Evolutionary conservation across 2,329 filamentous ascomycete species (phyloP), one percentile per base, ranked within the genome.

Genomic region (Cladosporium sp.): DNA sequence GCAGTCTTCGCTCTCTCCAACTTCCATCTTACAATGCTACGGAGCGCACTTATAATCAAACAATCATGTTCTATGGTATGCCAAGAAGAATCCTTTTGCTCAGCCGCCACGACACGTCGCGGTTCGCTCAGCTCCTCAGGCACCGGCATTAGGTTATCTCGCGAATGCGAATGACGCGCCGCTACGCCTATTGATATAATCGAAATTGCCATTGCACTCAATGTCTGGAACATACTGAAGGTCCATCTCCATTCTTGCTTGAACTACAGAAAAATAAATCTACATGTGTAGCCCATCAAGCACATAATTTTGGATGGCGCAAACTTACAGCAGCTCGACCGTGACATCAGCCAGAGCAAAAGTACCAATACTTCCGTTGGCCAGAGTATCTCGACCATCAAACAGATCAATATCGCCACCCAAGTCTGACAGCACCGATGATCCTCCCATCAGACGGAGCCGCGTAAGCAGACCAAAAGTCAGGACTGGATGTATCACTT

Each of bases 401-500:
- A 25, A 14, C 13, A 61, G 43, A 32, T 43, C 46, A 11, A 21
- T 25, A 6, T 43, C 63, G 6, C 34, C 56, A n/a, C 21, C 56
- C 39, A 59, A 21, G 13, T 28, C 56, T 5, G 32, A 53, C 8
- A 39, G 30, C 43, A 34, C 10, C 43, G 32, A 59, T 5, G 8
- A 23, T 28, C 43, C 30, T 14, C 39, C 46, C 4, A 25, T 59
- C 39, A 34, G 57, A n/a, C 43, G 28, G 16, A 59, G n/a, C 10
- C 54, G 63, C 4, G 25, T 58, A 18, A 32, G 63, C 43, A 65
- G 25, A 23, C 54, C 63, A 30, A 65, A 65, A 59, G 54, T 65
- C 28, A 65, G 58, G 32, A 65, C 63, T 28, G 39, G 58, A 21
- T 62, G 66, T 53, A 5, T 60, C 67, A 25, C 65, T 56, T 48